phyloP scores from a whole-genome alignment of 2,329 filamentous ascomycete genomes.

The Paraconiothyrium brasiliense region DNA sequence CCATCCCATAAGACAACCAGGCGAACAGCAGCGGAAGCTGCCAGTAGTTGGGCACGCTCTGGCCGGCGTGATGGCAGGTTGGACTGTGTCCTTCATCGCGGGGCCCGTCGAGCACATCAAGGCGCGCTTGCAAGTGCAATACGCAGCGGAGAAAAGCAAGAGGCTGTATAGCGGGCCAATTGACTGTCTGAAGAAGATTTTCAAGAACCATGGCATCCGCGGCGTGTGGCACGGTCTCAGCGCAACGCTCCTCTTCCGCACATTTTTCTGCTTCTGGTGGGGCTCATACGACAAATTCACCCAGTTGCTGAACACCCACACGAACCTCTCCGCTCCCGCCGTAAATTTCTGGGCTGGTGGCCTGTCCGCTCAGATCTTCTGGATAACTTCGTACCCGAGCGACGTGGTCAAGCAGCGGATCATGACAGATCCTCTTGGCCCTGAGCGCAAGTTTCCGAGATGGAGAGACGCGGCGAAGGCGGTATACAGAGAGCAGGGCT shows the following conservation, averaged over 20 bases:
- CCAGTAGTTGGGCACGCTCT: conserved; percentile 84
- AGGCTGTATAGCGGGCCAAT: conserved; percentile 86
- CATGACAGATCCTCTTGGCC: conserved; percentile 90
- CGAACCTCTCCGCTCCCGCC: conserved; percentile 75
- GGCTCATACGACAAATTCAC: conserved; percentile 90
- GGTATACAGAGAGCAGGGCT: conserved; percentile 80
- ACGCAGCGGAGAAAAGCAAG: conserved; percentile 79
- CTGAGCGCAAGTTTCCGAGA: conserved; percentile 68
- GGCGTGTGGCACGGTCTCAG: conserved; percentile 87
- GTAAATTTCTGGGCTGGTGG: conserved; percentile 99
- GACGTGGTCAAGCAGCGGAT: conserved; percentile 96
- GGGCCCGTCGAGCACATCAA: conserved; percentile 96
- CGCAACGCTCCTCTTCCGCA: conserved; percentile 87
- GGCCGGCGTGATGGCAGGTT: conserved; percentile 86
- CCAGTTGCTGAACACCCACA: conserved; percentile 71
- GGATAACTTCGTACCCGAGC: conserved; percentile 89
- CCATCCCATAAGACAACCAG: conserved; percentile 57
- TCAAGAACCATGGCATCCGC: conserved; percentile 72
- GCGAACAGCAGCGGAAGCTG: conserved; percentile 61
- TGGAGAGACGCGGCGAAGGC: conserved; percentile 84
- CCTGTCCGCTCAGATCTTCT: conserved; percentile 91
- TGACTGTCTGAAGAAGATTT: conserved; percentile 79
- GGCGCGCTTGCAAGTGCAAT: conserved; percentile 92
- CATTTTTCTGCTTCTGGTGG: conserved; percentile 99
- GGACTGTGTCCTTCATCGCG: conserved; percentile 91